Base-by-base conservation (phyloP, 2,329 filamentous ascomycete species). In the Cylindrodendrum hubeiense region DNA sequence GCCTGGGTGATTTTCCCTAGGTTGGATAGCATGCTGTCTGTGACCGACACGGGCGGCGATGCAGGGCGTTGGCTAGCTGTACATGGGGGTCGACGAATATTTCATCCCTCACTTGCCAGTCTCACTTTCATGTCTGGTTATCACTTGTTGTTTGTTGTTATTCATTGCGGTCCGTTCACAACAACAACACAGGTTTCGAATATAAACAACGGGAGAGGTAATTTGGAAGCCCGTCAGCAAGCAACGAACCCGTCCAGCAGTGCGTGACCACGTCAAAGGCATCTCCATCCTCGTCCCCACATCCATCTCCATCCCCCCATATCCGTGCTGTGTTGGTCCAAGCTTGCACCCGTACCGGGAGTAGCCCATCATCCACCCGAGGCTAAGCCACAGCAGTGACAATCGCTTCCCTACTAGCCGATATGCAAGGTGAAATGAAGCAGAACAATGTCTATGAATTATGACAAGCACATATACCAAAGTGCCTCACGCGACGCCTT, bases 341-440 rank as follows among this genome's bases (percentile, higher is more conserved):
- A 54, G 60, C 49, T 58, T 46, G 34, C 22, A 60, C 22, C 28
- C 51, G 37, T 43, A 43, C 34, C 51, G n/a, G n/a, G n/a, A n/a
- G n/a, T n/a, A 54, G 22, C 37, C 51, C 15, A 28, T 19, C 33
- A 41, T 43, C 52, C 37, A 50, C n/a, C n/a, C 26, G n/a, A 43
- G 22, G 19, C 52, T 24, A 44, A 34, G 39, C 52, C 41, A 46
- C 53, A 33, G 9, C 21, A 56, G 26, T 15, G 43, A 57, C 34
- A 24, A 37, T 47, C 24, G 54, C 21, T 26, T 51, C 46, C 61
- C 52, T 58, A 58, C 60, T 71, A 57, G 60, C 60, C 62, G 56
- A 72, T 67, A 72, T 72, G 70, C 70, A 70, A 26, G 54, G 56
- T 68, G 61, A 73, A 70, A 72, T 73, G 70, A 73, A 68, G 65